These are phyloP conservation scores for Phlebopus sp. DNA, from an alignment of 1,284 basidiomycete genomes.

Conservation along the genomic window DNA sequence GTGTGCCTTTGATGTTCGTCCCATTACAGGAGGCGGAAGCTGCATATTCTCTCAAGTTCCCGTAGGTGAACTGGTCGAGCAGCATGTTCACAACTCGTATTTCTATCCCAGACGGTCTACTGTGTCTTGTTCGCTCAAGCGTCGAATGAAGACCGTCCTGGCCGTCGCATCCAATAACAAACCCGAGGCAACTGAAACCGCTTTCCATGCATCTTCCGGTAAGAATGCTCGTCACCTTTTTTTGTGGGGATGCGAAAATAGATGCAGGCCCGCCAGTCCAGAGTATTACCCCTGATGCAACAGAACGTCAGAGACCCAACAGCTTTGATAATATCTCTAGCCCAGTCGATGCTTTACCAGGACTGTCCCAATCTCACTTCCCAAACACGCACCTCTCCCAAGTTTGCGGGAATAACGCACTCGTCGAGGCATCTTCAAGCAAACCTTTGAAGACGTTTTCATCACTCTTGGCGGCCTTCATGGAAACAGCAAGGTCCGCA, in stretches of 20 bases:
- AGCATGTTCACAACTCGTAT: background rate
- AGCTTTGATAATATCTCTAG: too few relatives aligned
- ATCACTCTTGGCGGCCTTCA: background rate
- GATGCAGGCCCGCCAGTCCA: background rate
- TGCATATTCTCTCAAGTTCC: slow-evolving; percentile 28
- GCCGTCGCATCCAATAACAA: background rate
- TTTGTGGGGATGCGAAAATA: background rate
- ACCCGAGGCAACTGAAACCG: background rate
- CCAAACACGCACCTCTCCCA: background rate
- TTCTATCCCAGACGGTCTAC: slow-evolving; percentile 6
- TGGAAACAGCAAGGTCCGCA: background rate
- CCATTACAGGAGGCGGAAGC: slow-evolving; percentile 28
- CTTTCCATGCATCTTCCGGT: too few relatives aligned
- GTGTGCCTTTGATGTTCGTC: slow-evolving; percentile 22
- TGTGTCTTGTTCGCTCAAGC: slow-evolving; percentile 2
- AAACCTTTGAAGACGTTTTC: slow-evolving; percentile 4
- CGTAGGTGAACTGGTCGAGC: slow-evolving; percentile 16
- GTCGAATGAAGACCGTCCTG: background rate
- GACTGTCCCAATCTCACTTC: background rate
- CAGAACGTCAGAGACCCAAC: background rate
- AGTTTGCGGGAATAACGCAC: background rate
- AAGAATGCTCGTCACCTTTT: background rate
- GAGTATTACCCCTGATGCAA: background rate
- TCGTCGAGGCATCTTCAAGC: background rate
- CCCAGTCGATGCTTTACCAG: too few relatives aligned